Base-by-base conservation (phyloP, 495 filamentous ascomycete species). In the Gamarada debralockiae region DNA sequence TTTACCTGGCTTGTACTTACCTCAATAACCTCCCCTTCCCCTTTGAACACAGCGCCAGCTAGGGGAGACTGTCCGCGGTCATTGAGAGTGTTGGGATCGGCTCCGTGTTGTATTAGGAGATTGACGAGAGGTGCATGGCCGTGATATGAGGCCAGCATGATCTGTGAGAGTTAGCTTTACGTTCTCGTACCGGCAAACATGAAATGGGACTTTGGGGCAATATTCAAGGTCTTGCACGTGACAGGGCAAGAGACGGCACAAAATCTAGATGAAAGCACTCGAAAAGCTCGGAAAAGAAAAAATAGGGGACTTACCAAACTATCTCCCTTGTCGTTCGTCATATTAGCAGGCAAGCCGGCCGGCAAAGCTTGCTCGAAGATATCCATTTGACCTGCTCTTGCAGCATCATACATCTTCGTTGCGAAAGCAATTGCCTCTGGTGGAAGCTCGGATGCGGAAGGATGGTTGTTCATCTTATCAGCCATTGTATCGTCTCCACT, bases 101-200 rank as follows among this genome's bases (percentile, higher is more conserved):
- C 78, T 7, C 74, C 73, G 49, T 76, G 69, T 10, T 71, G 61
- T 10, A 80, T 61, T 4, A 81, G 68, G 12, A 78, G 61, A 17
- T 67, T 70, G 43, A 78, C 76, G 9, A 79, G 66, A 2, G 73
- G 62, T 21, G 70, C 69, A 45, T 80, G 78, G 47, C 75, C 76
- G 48, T 80, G 69, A 55, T 81, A 81, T 4, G 75, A 70, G 6
- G 77, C 73, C 6, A 81, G 71, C 78, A 87, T 80, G 23, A 81
- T 65, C 75, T 78, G 21, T 23, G 40, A 33, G 38, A 27, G 29
- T 44, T 25, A 54, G 15, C 33, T 17, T 18, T n/a, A 2, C 20
- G 20, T 13, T 14, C 47, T 25, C 18, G 18, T 41, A 34, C 36
- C 14, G 14, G 36, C 14, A 39, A 39, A 39, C 5, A 17, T 5